Evolutionary conservation across 371 early-diverging fungal genomes (phyloP), one percentile per base, ranked within the genome.

Genomic region (Vairimorpha ceranae): DNA sequence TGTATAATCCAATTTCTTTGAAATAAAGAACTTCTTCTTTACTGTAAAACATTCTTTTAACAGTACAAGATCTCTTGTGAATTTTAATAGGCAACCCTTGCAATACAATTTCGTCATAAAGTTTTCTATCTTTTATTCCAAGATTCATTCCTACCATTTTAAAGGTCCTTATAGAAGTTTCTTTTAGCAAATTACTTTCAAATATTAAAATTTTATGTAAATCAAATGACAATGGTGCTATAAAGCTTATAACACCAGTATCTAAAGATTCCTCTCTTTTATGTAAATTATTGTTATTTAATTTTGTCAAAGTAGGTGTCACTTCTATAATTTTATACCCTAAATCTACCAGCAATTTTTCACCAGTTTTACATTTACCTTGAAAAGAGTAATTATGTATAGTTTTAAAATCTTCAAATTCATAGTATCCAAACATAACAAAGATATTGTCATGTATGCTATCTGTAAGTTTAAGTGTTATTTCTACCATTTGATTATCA

Each of bases 11-110:
- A 0, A 82, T 71, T 46, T 78, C 76, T 52, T 66, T 73, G 67
- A 81, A 84, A 72, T 79, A 79, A 54, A 75, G 25, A 48, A 84
- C 84, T 65, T 84, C 81, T 45, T 79, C 79, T 66, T 70, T 69
- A 45, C 59, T 76, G 35, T 41, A 52, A 70, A 84, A 84, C 84
- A 84, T 84, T 14, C 74, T 67, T n/a, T 72, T 66, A 19, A 84
- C 63, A 19, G 75, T 52, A 58, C 75, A 73, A 48, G 67, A 65
- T 8, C 70, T 72, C 46, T 78, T 73, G 48, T 76, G 79, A 2
- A 81, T 79, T 43, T 81, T 84, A 21, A 76, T 58, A 36, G 82
- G 81, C 1, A 35, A 43, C 27, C 84, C 84, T 48, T 54, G 65
- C 8, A 84, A 56, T 27, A 41, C 51, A 15, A 66, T 72, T 60